These are phyloP conservation scores for Corymbia citriodora DNA, from an alignment of 441 rosid species.

Conservation along the genomic window DNA sequence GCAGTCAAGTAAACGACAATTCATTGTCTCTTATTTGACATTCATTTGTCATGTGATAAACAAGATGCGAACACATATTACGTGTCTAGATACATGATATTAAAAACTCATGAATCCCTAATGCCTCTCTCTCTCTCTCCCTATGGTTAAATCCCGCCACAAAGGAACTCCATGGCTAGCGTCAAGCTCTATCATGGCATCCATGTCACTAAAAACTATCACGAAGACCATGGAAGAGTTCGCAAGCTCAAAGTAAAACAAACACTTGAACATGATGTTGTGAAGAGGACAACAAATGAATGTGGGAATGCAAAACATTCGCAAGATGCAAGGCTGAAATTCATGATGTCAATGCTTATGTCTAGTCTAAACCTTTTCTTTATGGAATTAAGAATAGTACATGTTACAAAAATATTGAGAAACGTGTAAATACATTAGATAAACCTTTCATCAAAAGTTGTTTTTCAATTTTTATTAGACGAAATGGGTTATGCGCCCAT, in stretches of 20 bases:
- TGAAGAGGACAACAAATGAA: background rate
- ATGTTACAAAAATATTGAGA: background rate
- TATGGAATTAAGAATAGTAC: background rate
- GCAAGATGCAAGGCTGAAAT: background rate
- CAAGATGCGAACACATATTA: background rate
- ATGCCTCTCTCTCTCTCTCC: background rate
- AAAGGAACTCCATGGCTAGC: background rate
- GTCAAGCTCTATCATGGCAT: background rate
- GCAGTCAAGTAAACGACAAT: no score
- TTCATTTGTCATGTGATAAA: background rate
- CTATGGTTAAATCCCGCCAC: rapidly evolving
- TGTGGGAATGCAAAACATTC: background rate
- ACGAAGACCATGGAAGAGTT: background rate
- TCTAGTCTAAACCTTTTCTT: background rate
- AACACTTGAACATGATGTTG: background rate
- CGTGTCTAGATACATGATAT: no score
- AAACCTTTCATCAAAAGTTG: no score
- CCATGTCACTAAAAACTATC: background rate
- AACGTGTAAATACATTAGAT: background rate
- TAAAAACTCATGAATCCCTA: background rate
- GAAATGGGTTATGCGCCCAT: rapidly evolving
- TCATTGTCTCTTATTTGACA: background rate
- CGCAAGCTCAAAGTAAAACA: background rate
- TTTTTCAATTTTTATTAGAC: no score
- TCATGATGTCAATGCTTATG: background rate